Evolutionary conservation across 2,329 filamentous ascomycete genomes (phyloP), one percentile per base, ranked within the genome.

Genomic region (Colletotrichum eleusines): DNA sequence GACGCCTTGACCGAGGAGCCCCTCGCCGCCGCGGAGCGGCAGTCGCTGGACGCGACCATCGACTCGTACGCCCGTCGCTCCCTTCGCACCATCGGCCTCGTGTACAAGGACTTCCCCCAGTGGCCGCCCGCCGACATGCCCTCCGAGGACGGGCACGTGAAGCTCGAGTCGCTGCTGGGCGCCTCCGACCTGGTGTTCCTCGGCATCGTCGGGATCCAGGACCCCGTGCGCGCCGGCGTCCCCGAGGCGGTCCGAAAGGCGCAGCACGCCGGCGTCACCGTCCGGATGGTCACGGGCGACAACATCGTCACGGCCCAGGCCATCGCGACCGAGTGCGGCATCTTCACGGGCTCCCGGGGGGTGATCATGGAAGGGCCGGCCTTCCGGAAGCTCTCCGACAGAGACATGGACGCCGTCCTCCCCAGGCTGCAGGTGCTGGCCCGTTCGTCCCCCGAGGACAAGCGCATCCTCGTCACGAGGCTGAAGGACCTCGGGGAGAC

Each of bases 371-470:
- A 83, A 16, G 81, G 81, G 0, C 74, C 68, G 77, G 88, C 76
- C 82, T 92, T 91, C 84, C 71, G 90, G 81, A 80, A 88, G 85
- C 79, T 83, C 1, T 76, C 75, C 2, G 89, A 90, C 44, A 53
- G 86, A 77, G 75, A 84, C 28, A 76, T 80, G 78, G 77, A 87
- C 64, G 81, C 82, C 1, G 80, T 88, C 26, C 87, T 91, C 50
- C 88, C 88, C 5, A 87, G 89, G 57, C 84, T 92, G 2, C 90
- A 90, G 74, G 90, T 92, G 20, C 84, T 92, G 57, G 91, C 90
- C 38, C 86, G 90, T 61, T 92, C 90, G 0, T 91, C 89, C 48
- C 91, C 90, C 0, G 89, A 92, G 72, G 90, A 92, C 74, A 92
- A 92, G 79, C 83, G 88, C 16, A 86, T 87, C 50, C 84, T 92